Conservation (phyloP, 768 basidiomycete genomes). For the Hericium coralloides region DNA sequence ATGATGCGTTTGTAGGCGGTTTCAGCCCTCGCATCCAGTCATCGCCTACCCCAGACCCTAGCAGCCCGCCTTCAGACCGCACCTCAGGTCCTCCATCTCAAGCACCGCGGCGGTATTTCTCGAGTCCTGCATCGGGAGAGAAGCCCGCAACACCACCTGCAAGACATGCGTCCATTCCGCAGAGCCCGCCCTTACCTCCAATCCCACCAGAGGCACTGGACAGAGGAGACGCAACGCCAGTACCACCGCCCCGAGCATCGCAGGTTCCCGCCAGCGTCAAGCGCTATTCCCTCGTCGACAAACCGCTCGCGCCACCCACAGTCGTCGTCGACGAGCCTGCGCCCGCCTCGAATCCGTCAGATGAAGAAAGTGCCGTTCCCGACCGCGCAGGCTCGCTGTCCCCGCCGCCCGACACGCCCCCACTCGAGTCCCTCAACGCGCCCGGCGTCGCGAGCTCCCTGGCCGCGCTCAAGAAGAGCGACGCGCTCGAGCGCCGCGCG, state of each 20-base stretch:
- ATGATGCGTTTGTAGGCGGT: constrained; percentile 43
- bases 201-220: constrained; percentile 10
- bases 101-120: not conserved
- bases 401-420: constrained; percentile 27
- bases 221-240: constrained; percentile 10
- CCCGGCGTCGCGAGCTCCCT: constrained; percentile 60
- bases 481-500: constrained; percentile 81
- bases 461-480: constrained; percentile 81
- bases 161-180: not conserved
- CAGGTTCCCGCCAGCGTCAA: constrained; percentile 61
- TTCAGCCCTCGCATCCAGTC: constrained; percentile 25
- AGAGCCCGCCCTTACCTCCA: not conserved
- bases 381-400: constrained; percentile 14
- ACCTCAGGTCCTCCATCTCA: constrained; percentile 3
- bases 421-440: constrained; percentile 41
- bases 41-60: constrained; percentile 9
- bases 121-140: not conserved
- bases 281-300: constrained; percentile 74
- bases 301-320: constrained; percentile 44
- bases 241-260: constrained; percentile 23
- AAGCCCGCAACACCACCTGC: constrained; percentile 1
- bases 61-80: constrained; percentile 6
- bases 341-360: constrained; percentile 8
- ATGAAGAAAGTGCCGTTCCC: constrained; percentile 2
- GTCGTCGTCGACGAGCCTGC: constrained; percentile 46